Percentiles rank a stretch among this genome's conserved stretches.
These are phyloP conservation scores for Tieghemiomyces parasiticus DNA, from an alignment of 192 early-diverging fungal species.

Conservation along the genomic window DNA sequence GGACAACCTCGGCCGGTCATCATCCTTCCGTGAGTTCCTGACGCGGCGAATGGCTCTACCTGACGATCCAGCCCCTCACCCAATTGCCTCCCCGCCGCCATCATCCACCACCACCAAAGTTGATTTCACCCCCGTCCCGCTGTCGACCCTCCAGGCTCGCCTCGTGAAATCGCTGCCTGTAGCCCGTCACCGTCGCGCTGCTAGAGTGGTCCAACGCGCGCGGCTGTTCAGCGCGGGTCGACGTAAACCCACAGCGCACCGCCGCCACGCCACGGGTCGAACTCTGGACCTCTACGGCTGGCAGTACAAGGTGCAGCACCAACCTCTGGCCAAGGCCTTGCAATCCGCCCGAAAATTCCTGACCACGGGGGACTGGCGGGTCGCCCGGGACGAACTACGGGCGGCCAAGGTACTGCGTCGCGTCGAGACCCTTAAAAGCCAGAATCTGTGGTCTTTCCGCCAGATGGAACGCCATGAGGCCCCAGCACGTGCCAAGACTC, in stretches of 20 bases:
- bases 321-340: slow-evolving; percentile 21
- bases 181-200: neutral
- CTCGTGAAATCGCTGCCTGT: neutral
- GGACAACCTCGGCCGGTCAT: too few relatives aligned
- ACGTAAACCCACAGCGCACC: neutral
- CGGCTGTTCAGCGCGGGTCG: neutral
- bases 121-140: too few relatives aligned
- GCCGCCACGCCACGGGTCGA: neutral
- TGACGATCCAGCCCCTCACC: too few relatives aligned
- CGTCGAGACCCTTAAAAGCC: slow-evolving; percentile 29
- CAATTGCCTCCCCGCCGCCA: too few relatives aligned
- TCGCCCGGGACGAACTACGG: slow-evolving; percentile 28
- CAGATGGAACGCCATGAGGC: slow-evolving; percentile 28
- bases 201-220: neutral
- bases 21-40: too few relatives aligned
- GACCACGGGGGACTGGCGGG: slow-evolving; percentile 24
- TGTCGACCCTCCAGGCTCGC: neutral
- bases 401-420: slow-evolving; percentile 26
- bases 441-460: slow-evolving; percentile 30
- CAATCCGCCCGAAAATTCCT: slow-evolving; percentile 18
- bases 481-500: slow-evolving; percentile 29
- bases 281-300: slow-evolving; percentile 18
- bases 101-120: too few relatives aligned
- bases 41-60: too few relatives aligned
- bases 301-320: slow-evolving; percentile 23